Evolutionary conservation across 1,284 basidiomycete genomes (phyloP), one percentile per base, ranked within the genome.

Genomic region (Leucoagaricus sp.): DNA sequence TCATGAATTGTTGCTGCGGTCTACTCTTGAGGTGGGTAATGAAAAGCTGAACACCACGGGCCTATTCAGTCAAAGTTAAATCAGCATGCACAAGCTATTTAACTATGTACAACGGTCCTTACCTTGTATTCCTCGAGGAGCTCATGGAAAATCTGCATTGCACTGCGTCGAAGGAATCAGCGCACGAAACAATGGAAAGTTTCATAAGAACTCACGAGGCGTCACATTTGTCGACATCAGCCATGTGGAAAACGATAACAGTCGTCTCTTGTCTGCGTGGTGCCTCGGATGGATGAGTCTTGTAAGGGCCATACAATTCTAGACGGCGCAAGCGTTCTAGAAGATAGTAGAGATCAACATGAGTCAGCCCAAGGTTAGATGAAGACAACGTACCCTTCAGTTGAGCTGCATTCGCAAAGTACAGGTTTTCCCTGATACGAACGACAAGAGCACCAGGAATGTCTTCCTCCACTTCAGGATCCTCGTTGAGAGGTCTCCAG

Each of bases 371-470:
- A 31, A 1, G 1, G 26, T n/a, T n/a, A n/a, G n/a, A n/a, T n/a
- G n/a, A 36, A 19, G 12, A 15, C 19, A 3, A 17, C 61, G 28
- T 61, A 84, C 84, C 84, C 76, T 91, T 91, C n/a, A 96, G 74
- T 63, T 94, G 92, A 31, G 91, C 91, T 17, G 93, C 94, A 68
- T 96, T 96, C 19, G 94, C 91, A 65, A 95, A 95, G 64, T 91
- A 88, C 10, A 95, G 74, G 62, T 84, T 87, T 73, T 95, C 93
- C 42, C 91, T 75, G 49, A 96, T 86, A 25, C 91, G 78, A 2
- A 95, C 81, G 57, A 95, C 93, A 41, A 96, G 75, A 25, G 87
- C 87, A 1, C 93, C 92, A 1, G 86, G 81, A 48, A 88, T 81
- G 61, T 87, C 87, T 64, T 93, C 89, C 56, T 86, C 81, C 0